Conservation (phyloP, 257 asterid genomes). For the Apocynum venetum region DNA sequence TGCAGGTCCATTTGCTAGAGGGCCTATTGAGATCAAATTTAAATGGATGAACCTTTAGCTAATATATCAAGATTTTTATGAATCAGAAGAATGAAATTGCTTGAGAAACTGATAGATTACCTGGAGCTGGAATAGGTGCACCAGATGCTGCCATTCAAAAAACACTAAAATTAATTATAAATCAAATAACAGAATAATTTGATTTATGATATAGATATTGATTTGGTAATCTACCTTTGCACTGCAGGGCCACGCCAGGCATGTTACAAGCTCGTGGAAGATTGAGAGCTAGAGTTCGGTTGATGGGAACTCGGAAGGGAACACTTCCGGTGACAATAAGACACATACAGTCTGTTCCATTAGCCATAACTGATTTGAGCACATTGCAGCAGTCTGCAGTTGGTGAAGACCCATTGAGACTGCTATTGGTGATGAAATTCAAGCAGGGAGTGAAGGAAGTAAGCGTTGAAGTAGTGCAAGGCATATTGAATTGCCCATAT, state of each 20-base stretch:
- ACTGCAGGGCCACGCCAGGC: conserved; percentile 62
- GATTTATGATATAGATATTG: background rate
- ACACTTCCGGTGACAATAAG: conserved; percentile 33
- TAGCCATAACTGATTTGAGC: conserved; percentile 23
- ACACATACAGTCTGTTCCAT: conserved; percentile 36
- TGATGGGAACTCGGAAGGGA: conserved; percentile 45
- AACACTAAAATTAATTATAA: background rate
- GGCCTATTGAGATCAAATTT: conserved; percentile 15
- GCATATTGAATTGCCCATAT: conserved; percentile 25
- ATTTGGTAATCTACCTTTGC: conserved; percentile 44
- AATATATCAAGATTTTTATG: background rate
- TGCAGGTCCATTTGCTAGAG: conserved; percentile 23
- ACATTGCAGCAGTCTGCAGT: conserved; percentile 56
- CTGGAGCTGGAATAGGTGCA: conserved; percentile 33
- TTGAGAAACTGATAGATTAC: conserved; percentile 5
- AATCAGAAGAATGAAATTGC: background rate
- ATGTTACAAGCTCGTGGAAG: conserved; percentile 68
- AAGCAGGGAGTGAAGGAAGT: conserved; percentile 63
- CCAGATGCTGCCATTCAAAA: conserved; percentile 25
- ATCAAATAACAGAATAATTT: background rate
- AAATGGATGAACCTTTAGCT: background rate
- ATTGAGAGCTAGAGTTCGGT: conserved; percentile 45
- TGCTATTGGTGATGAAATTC: conserved; percentile 40
- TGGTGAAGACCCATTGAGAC: conserved; percentile 43
- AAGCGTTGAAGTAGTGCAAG: conserved; percentile 64